phyloP scores from a whole-genome alignment of 2,329 filamentous ascomycete genomes.

The Dactylellina cionopaga region DNA sequence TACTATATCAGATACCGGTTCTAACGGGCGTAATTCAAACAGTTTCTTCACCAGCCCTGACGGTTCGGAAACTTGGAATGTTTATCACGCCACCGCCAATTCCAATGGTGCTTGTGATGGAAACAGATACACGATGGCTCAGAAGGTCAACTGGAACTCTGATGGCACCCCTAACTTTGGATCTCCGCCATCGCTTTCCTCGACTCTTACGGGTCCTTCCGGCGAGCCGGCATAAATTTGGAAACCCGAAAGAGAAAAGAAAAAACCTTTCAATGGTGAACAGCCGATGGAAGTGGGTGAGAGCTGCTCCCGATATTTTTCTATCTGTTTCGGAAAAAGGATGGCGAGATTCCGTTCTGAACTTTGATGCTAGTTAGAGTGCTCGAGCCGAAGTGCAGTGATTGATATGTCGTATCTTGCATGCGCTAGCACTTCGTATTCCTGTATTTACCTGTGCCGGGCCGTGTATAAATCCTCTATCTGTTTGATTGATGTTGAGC shows the following conservation, averaged over 20 bases:
- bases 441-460: neutral
- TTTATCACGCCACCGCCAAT: conserved; percentile 68
- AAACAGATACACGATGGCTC: conserved; percentile 67
- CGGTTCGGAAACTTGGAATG: conserved; percentile 67
- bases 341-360: neutral
- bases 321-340: neutral
- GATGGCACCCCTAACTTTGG: conserved; percentile 68
- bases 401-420: conserved; percentile 14
- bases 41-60: conserved; percentile 70
- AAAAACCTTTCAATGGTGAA: too few relatives aligned
- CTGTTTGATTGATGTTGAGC: neutral
- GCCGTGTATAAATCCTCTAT: conserved; percentile 17
- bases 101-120: conserved; percentile 66
- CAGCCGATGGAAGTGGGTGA: neutral
- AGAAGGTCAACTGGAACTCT: conserved; percentile 65
- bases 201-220: conserved; percentile 59
- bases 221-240: conserved; percentile 58
- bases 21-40: neutral
- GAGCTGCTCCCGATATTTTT: neutral
- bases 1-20: neutral
- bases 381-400: neutral
- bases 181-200: conserved; percentile 57
- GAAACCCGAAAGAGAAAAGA: neutral
- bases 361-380: neutral
- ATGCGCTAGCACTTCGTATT: conserved; percentile 14